Conservation (phyloP, 306 rosid species). For the Castanopsis chinensis region DNA sequence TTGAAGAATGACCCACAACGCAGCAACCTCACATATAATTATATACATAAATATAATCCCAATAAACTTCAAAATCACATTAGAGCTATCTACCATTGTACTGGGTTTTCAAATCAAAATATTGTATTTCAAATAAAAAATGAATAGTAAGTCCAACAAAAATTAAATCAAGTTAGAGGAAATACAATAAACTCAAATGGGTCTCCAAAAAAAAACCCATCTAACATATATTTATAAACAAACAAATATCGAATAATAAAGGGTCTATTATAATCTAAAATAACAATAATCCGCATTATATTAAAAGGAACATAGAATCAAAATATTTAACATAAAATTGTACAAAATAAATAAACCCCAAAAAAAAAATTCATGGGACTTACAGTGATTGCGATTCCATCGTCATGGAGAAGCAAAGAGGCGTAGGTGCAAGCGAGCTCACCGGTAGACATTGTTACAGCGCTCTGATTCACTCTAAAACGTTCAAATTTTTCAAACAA, state of each 20-base stretch:
- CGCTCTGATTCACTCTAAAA: background rate
- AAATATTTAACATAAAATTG: background rate
- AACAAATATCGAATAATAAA: background rate
- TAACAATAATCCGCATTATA: too few relatives aligned
- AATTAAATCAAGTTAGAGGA: background rate
- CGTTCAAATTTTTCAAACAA: background rate
- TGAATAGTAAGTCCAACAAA: background rate
- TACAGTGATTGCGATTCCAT: slow-evolving; percentile 66
- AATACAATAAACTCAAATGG: background rate
- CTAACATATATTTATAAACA: too few relatives aligned
- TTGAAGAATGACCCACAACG: background rate
- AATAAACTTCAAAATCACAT: background rate
- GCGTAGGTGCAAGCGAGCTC: slow-evolving; percentile 65
- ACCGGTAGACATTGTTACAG: slow-evolving; percentile 41
- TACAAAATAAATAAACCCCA: background rate
- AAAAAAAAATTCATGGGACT: background rate
- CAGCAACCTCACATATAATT: background rate
- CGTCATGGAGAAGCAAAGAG: slow-evolving; percentile 59
- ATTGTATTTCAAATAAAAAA: too few relatives aligned
- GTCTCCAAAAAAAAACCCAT: background rate
- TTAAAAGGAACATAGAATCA: too few relatives aligned
- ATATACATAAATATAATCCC: background rate
- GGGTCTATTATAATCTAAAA: background rate
- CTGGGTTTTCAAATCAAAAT: too few relatives aligned
- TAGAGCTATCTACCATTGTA: too few relatives aligned